Conservation (phyloP, 495 filamentous ascomycete genomes). For the Choiromyces venosus region DNA sequence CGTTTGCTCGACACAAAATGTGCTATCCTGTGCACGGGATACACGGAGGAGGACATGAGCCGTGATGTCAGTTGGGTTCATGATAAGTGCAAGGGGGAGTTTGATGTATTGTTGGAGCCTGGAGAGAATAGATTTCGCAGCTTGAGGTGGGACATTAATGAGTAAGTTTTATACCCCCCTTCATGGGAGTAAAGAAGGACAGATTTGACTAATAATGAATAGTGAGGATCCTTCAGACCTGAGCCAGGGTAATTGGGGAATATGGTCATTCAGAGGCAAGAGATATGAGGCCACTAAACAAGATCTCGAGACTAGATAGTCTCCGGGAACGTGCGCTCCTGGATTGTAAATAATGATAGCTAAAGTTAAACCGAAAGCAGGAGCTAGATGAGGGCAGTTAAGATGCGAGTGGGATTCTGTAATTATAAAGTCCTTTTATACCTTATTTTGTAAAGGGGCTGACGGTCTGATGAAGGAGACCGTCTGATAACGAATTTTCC, state of each 20-base stretch:
- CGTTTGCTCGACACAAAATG: constrained; percentile 89
- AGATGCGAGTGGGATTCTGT: background rate
- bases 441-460: background rate
- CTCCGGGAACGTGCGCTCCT: background rate
- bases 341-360: background rate
- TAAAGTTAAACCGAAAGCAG: background rate
- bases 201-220: background rate
- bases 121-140: constrained; percentile 93
- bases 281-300: constrained; percentile 54
- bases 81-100: constrained; percentile 75
- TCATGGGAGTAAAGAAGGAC: background rate
- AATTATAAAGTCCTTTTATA: background rate
- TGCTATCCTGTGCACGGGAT: constrained; percentile 87
- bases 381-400: background rate
- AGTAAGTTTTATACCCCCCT: constrained; percentile 45
- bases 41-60: constrained; percentile 90
- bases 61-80: constrained; percentile 84
- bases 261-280: constrained; percentile 96
- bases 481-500: no score
- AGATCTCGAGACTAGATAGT: background rate
- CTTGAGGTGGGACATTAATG: constrained; percentile 93
- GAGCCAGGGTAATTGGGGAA: constrained; percentile 90
- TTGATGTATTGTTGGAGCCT: constrained; percentile 84
- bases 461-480: no score
- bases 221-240: constrained; percentile 81